phyloP scores from a whole-genome alignment of 2,329 filamentous ascomycete species.

The Fulvia fulva region DNA sequence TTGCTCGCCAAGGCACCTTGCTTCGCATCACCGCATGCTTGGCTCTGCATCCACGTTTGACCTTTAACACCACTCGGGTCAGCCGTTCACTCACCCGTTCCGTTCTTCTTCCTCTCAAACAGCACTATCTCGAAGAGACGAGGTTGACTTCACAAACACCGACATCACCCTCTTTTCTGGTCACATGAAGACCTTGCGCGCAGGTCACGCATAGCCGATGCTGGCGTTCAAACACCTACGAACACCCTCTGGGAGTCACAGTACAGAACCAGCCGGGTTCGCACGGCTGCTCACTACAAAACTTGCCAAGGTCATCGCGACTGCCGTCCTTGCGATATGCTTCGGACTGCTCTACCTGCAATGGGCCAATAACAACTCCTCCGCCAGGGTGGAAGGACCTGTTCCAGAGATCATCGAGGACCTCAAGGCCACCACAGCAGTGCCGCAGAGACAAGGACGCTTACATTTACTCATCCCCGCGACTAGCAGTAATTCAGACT shows the following conservation, averaged over 20 bases:
- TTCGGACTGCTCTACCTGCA: slow-evolving; percentile 4
- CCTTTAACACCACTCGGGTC: too few relatives aligned
- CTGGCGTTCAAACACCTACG: background rate
- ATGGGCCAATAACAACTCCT: background rate
- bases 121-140: background rate
- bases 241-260: background rate
- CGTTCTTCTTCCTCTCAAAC: background rate
- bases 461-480: slow-evolving; percentile 57
- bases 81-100: too few relatives aligned
- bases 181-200: background rate
- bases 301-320: slow-evolving; percentile 8
- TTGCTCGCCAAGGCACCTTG: too few relatives aligned
- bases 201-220: background rate
- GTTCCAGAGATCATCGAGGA: background rate
- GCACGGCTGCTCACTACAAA: slow-evolving; percentile 7
- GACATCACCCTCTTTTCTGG: background rate
- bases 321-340: slow-evolving; percentile 5
- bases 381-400: background rate
- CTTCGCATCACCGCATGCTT: too few relatives aligned
- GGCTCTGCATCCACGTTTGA: too few relatives aligned
- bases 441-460: slow-evolving; percentile 14
- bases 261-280: background rate
- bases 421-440: background rate
- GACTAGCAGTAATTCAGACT: slow-evolving; percentile 44
- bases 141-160: background rate